Evolutionary conservation across 2,329 filamentous ascomycete species (phyloP).

Genomic region (Colletotrichum sp.): DNA sequence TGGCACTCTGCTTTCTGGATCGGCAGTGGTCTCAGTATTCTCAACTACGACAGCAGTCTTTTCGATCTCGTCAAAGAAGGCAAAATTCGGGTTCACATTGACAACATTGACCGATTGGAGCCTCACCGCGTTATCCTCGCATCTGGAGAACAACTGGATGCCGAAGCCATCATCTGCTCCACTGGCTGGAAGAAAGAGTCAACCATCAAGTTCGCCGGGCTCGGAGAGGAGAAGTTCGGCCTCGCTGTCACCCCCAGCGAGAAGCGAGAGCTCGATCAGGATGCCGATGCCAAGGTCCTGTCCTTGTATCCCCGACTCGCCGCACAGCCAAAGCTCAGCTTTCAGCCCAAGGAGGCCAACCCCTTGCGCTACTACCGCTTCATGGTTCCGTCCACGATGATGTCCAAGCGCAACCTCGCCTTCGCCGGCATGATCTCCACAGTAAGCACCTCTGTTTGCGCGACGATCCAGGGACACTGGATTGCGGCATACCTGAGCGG

Average conservation of each 20-base stretch:
- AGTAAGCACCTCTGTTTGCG: slow-evolving; percentile 37
- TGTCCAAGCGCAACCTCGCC: slow-evolving; percentile 32
- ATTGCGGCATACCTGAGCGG: slow-evolving; percentile 62
- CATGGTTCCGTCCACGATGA: slow-evolving; percentile 25
- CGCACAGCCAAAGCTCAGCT: slow-evolving; percentile 24
- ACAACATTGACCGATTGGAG: slow-evolving; percentile 47
- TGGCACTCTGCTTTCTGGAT: slow-evolving; percentile 50
- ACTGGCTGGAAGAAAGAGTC: slow-evolving; percentile 57
- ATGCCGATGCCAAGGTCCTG: neutral
- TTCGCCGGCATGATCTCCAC: slow-evolving; percentile 35
- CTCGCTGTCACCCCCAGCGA: neutral
- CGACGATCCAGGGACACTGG: slow-evolving; percentile 52
- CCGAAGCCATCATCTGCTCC: slow-evolving; percentile 53
- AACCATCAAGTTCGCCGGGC: slow-evolving; percentile 43
- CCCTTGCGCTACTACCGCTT: slow-evolving; percentile 30
- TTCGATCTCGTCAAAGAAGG: slow-evolving; percentile 56
- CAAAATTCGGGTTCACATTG: slow-evolving; percentile 51
- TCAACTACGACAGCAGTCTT: slow-evolving; percentile 56
- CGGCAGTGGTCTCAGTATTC: slow-evolving; percentile 55
- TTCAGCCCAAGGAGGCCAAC: slow-evolving; percentile 10
- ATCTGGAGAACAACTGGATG: slow-evolving; percentile 40
- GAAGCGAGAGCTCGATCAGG: slow-evolving; percentile 6
- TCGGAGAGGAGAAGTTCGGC: neutral
- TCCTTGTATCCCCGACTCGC: slow-evolving; percentile 11
- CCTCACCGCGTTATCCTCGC: slow-evolving; percentile 44